Conservation (phyloP, 225 moss, liverwort and hornwort species). For the Thuidium tamariscinum region DNA sequence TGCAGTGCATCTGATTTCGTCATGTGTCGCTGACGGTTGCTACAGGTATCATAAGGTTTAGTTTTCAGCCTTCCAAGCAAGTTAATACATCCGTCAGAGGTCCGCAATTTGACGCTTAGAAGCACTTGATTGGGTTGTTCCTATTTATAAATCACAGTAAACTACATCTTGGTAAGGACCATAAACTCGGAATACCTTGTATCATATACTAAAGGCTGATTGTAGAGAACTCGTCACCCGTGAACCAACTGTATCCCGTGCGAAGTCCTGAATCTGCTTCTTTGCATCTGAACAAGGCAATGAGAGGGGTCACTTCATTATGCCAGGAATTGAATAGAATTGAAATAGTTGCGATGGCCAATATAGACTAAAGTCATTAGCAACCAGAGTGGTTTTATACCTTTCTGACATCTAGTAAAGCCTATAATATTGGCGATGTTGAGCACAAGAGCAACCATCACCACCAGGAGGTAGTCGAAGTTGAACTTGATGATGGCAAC, state of each 20-base stretch:
- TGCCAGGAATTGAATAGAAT: background rate
- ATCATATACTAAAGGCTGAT: conserved; percentile 18
- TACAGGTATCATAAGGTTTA: background rate
- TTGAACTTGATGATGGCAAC: conserved; percentile 48
- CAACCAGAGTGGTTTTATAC: conserved; percentile 10
- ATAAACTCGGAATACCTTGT: background rate
- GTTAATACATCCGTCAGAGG: background rate
- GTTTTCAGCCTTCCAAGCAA: background rate
- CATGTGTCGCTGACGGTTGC: background rate
- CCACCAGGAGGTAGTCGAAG: conserved; percentile 69
- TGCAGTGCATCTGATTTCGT: background rate
- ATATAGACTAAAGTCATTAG: background rate
- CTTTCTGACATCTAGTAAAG: conserved; percentile 77
- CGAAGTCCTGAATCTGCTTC: conserved; percentile 48
- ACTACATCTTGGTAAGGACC: background rate
- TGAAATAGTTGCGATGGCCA: background rate
- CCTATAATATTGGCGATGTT: conserved; percentile 64
- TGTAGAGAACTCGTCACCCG: conserved; percentile 29
- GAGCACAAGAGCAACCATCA: conserved; percentile 46
- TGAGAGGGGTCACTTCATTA: background rate
- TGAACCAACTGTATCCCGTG: conserved; percentile 47
- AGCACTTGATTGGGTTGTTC: background rate
- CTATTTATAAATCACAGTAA: background rate
- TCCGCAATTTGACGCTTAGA: background rate
- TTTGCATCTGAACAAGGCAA: conserved; percentile 51